phyloP scores from a whole-genome alignment of 83 land plant species.

The Diphasiastrum complanatum region DNA sequence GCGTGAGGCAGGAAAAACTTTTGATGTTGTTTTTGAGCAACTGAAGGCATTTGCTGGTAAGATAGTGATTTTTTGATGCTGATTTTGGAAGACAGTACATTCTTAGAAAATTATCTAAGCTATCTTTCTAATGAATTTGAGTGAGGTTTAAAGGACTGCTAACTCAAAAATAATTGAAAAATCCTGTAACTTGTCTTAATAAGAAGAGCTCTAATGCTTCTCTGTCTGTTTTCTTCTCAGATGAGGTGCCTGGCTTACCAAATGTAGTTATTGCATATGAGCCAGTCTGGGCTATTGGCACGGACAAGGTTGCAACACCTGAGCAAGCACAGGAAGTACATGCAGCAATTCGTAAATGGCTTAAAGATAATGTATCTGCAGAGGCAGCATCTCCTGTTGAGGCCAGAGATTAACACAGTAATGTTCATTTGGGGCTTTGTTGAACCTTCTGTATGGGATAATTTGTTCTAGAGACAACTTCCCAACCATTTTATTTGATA shows the following conservation, averaged over 20 bases:
- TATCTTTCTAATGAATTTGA: too few relatives aligned
- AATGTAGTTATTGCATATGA: conserved; percentile 95
- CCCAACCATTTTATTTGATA: too few relatives aligned
- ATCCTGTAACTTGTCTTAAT: too few relatives aligned
- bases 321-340: conserved; percentile 98
- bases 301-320: conserved; percentile 92
- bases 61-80: neutral
- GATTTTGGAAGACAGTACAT: neutral
- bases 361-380: conserved; percentile 64
- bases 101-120: too few relatives aligned
- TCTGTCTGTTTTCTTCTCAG: conserved; percentile 28
- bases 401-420: too few relatives aligned
- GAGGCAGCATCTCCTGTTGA: conserved; percentile 82
- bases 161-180: too few relatives aligned
- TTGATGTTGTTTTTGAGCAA: conserved; percentile 84
- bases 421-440: too few relatives aligned
- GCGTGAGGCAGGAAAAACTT: conserved; percentile 87
- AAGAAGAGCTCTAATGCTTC: conserved; percentile 12
- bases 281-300: conserved; percentile 99
- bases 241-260: conserved; percentile 77
- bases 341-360: conserved; percentile 87
- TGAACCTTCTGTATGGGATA: too few relatives aligned
- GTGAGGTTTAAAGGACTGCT: too few relatives aligned
- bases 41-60: conserved; percentile 81
- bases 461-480: too few relatives aligned